Base-by-base conservation (phyloP, 352 stramenopile species). In the Globisporangium paroecandrum region DNA sequence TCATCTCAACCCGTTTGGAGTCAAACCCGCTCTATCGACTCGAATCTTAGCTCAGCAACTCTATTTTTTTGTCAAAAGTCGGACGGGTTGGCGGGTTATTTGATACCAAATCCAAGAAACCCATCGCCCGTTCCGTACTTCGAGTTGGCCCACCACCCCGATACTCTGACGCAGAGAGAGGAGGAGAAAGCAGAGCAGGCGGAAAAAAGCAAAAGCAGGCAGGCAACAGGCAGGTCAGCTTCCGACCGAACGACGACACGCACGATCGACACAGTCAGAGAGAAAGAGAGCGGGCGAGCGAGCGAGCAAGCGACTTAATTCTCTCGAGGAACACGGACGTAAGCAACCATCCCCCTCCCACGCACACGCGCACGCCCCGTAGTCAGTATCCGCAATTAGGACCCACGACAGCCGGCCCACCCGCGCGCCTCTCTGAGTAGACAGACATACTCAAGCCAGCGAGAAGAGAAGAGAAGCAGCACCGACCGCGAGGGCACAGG, bases 151-250 rank as follows among this genome's bases (percentile, higher is more conserved):
- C 43, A 41, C n/a, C 38, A 27, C 27, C 27, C 15, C 6, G 15
- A 57, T 32, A 55, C 36, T 53, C 60, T 65, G 60, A 65, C 60
- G 60, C 60, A 46, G 55, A 65, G 38, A 53, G 24, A 65, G 60
- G n/a, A 56, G 38, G 41, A 58, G 58, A 34, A 64, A 27, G 46
- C 43, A 51, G 43, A 43, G 41, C 41, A 49, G 41, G 41, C 41
- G 41, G 41, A 49, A 49, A 20, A 20, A 49, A 49, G 41, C 41
- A 60, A 32, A 58, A 58, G 54, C 25, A 58, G 24, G 27, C 27
- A 38, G n/a, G 24, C 24, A 58, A 25, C 51, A 58, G 49, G 55
- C 54, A 59, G 54, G 55, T 13, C 41, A 22, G 38, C 41, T 58
- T 54, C 58, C 60, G 60, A 65, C 60, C 24, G 60, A 34, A 65